Conservation (phyloP, 192 early-diverging fungal genomes). For the Gorgonomyces haynaldii region DNA sequence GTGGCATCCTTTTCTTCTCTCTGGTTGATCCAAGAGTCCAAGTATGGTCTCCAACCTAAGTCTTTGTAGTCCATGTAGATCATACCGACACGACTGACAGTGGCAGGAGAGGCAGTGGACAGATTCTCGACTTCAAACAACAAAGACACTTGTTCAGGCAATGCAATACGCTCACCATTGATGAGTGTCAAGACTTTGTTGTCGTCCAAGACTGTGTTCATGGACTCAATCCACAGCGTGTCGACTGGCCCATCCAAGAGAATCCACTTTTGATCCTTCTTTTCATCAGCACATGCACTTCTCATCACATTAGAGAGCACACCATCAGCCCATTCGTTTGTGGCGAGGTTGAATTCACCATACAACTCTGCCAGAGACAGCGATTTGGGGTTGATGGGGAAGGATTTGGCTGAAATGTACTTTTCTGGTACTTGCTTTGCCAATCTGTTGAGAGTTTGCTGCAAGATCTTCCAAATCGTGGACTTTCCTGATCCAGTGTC, state of each 20-base stretch:
- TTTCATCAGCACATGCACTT: slow-evolving; percentile 36
- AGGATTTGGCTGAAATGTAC: slow-evolving; percentile 34
- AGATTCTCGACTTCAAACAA: slow-evolving; percentile 49
- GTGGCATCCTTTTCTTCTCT: slow-evolving; percentile 25
- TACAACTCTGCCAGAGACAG: slow-evolving; percentile 44
- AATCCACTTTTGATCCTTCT: slow-evolving; percentile 51
- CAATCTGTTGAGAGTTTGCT: slow-evolving; percentile 27
- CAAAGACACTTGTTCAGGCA: slow-evolving; percentile 43
- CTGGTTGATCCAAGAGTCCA: slow-evolving; percentile 36
- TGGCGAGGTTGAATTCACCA: slow-evolving; percentile 41
- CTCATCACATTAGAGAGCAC: slow-evolving; percentile 45
- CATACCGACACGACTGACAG: slow-evolving; percentile 47
- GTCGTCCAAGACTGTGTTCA: slow-evolving; percentile 53
- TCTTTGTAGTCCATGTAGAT: slow-evolving; percentile 46
- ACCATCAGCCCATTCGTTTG: slow-evolving; percentile 52
- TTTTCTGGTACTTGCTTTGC: slow-evolving; percentile 26
- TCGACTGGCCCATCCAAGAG: slow-evolving; percentile 52
- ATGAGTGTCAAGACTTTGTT: slow-evolving; percentile 51
- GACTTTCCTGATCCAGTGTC: slow-evolving; percentile 44
- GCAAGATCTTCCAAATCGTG: slow-evolving; percentile 40
- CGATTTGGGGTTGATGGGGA: slow-evolving; percentile 42
- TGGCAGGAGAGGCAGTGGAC: slow-evolving; percentile 48
- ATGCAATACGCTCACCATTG: slow-evolving; percentile 49
- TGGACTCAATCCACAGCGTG: slow-evolving; percentile 52
- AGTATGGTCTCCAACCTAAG: slow-evolving; percentile 40